Percentiles rank a stretch among this genome's conserved stretches.
These are phyloP conservation scores for Adansonia grandidieri DNA, from an alignment of 441 rosid species.

Conservation along the genomic window DNA sequence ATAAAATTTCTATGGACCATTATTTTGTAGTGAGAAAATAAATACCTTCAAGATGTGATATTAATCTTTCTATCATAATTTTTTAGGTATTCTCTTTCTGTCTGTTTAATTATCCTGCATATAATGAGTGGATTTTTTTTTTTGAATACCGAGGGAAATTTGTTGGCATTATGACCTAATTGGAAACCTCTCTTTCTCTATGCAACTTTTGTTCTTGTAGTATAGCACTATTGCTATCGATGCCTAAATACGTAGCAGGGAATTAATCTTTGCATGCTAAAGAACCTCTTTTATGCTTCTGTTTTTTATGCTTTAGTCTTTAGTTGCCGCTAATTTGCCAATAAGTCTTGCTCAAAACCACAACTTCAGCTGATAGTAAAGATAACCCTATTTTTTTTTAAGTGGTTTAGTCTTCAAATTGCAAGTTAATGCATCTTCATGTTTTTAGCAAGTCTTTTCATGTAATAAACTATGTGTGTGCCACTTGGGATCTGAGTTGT, in stretches of 20 bases:
- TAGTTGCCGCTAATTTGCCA: too few relatives aligned
- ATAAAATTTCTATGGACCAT: background rate
- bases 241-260: background rate
- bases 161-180: background rate
- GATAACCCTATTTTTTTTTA: background rate
- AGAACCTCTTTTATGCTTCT: too few relatives aligned
- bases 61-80: background rate
- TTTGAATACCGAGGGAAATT: background rate
- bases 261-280: background rate
- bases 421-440: background rate
- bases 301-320: too few relatives aligned
- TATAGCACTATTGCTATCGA: background rate
- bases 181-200: background rate
- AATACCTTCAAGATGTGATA: background rate
- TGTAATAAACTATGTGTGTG: background rate
- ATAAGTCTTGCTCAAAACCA: too few relatives aligned
- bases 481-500: background rate
- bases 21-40: background rate
- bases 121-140: background rate
- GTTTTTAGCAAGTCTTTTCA: background rate
- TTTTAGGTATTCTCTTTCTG: background rate
- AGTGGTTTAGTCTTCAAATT: background rate
- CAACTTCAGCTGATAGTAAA: too few relatives aligned
- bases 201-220: constrained; percentile 4
- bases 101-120: background rate